phyloP scores from a whole-genome alignment of 2,329 filamentous ascomycete genomes.

The Cryphonectria carpinicola region DNA sequence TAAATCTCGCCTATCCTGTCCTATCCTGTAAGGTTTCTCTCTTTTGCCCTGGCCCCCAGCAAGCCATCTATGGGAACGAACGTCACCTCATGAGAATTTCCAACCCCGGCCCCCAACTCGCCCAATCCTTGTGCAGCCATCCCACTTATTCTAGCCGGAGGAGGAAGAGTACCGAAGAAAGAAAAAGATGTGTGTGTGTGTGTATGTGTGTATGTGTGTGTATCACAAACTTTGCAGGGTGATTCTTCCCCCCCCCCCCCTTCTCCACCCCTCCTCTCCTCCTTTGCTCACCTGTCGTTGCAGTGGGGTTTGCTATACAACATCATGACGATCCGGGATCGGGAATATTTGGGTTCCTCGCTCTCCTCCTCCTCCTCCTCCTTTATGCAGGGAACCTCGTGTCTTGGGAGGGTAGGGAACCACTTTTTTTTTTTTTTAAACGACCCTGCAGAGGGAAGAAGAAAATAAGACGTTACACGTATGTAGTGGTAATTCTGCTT shows the following conservation, averaged over 20 bases:
- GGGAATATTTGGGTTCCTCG: not conserved
- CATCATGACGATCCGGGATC: not conserved
- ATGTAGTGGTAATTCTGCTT: not conserved
- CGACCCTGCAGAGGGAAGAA: not conserved
- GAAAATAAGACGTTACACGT: not conserved
- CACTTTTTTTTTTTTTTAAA: not conserved
- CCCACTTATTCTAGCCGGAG: not conserved
- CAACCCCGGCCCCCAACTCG: not conserved
- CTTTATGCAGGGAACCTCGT: not conserved
- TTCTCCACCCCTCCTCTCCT: no score
- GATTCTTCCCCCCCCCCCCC: not conserved
- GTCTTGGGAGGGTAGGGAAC: not conserved
- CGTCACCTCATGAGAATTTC: not conserved
- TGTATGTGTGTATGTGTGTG: not conserved
- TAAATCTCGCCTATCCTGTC: no score
- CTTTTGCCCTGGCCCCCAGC: no score
- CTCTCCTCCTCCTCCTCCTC: no score
- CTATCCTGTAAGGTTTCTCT: no score
- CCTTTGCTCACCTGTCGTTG: not conserved
- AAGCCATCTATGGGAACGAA: not conserved
- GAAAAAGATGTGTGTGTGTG: not conserved
- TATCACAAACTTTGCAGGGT: not conserved
- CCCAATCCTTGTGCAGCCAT: not conserved
- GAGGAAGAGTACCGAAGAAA: not conserved
- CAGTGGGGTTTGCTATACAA: not conserved